Percentiles rank a stretch among this genome's conserved stretches.
Conservation (phyloP, 495 filamentous ascomycete species). For the Halenospora varia region DNA sequence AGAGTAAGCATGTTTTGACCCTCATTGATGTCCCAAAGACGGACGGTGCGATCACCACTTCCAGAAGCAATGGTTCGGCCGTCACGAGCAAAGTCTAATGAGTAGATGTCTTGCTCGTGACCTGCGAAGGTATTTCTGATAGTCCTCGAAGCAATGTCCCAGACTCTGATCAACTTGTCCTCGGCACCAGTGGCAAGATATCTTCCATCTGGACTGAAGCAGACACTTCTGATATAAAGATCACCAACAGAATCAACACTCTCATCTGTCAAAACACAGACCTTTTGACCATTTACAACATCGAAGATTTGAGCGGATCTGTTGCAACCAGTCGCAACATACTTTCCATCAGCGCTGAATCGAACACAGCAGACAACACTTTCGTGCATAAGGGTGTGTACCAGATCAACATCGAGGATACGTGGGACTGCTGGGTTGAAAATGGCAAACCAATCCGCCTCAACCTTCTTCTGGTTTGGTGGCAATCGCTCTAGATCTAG, state of each 20-base stretch:
- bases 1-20: constrained; percentile 70
- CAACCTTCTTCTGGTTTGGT: constrained; percentile 76
- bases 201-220: constrained; percentile 88
- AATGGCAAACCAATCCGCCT: constrained; percentile 81
- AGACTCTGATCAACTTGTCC: constrained; percentile 88
- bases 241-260: constrained; percentile 79
- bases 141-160: constrained; percentile 72
- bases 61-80: constrained; percentile 86
- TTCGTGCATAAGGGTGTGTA: constrained; percentile 82
- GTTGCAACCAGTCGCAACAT: constrained; percentile 86
- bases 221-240: constrained; percentile 87
- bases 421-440: constrained; percentile 85
- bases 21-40: constrained; percentile 82
- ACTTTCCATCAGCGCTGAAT: constrained; percentile 85
- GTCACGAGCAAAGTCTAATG: constrained; percentile 84
- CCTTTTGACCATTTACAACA: constrained; percentile 70
- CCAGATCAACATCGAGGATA: constrained; percentile 78
- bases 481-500: constrained; percentile 82
- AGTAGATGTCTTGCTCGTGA: constrained; percentile 92
- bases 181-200: constrained; percentile 87
- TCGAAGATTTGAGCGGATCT: constrained; percentile 89
- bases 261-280: constrained; percentile 78
- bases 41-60: constrained; percentile 81
- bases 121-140: constrained; percentile 81
- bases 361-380: constrained; percentile 89